Evolutionary conservation across 129 eudicot species (phyloP).

Genomic region (Cynara cardunculus): DNA sequence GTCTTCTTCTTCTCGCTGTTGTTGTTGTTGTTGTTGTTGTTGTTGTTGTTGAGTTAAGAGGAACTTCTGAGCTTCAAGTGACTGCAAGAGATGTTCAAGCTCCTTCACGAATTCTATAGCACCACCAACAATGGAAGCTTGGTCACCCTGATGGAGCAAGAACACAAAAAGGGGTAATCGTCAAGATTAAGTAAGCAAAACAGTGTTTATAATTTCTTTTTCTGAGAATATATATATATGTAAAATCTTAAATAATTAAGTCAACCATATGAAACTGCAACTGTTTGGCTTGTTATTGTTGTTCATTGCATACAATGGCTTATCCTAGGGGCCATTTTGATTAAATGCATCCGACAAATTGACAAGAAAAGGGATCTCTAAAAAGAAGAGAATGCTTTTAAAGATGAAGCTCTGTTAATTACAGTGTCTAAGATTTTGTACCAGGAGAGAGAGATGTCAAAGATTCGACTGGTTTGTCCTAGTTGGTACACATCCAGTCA

Average conservation of each 20-base stretch:
- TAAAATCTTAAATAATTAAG: constrained; percentile 16
- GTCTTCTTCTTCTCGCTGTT: background rate
- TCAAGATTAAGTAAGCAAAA: background rate
- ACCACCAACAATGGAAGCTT: constrained; percentile 95
- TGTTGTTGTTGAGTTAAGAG: constrained; percentile 16
- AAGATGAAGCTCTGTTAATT: constrained; percentile 30
- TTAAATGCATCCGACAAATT: constrained; percentile 39
- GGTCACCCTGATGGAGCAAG: constrained; percentile 65
- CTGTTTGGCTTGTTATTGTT: constrained; percentile 30
- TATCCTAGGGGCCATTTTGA: background rate
- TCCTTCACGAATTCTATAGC: constrained; percentile 93
- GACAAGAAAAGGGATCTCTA: constrained; percentile 39
- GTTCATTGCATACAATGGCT: constrained; percentile 13
- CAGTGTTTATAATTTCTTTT: no score
- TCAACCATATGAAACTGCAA: constrained; percentile 37
- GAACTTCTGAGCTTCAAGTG: constrained; percentile 76
- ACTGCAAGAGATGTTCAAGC: constrained; percentile 80
- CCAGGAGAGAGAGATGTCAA: constrained; percentile 20
- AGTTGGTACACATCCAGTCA: background rate
- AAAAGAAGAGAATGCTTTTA: constrained; percentile 34
- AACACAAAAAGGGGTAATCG: constrained; percentile 19
- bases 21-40: no score
- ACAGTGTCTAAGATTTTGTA: constrained; percentile 33
- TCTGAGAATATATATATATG: no score
- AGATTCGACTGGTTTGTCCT: constrained; percentile 14